Base-by-base conservation (phyloP, 129 eudicot genomes). In the Calendula officinalis region DNA sequence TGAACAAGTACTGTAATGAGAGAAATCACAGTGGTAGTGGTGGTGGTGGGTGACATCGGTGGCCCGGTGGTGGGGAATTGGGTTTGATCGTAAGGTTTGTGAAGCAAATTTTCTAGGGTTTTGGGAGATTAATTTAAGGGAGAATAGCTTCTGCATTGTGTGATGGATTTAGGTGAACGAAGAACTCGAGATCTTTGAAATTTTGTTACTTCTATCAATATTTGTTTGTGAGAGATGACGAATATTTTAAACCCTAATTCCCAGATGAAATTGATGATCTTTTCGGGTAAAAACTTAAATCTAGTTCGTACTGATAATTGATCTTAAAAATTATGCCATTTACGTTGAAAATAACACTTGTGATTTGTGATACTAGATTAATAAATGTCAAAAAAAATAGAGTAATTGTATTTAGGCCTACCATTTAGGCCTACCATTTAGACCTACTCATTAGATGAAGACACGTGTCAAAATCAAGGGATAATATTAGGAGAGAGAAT, bases 141-240 rank as follows among this genome's bases (percentile, higher is more conserved):
- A 75, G 43, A 76, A 40, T 10, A 82, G 78, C 57, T 83, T 91
- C 78, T 74, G 87, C 98, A 91, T 91, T 39, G 75, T 74, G 62
- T 66, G 53, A 39, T 5, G n/a, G 0, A 53, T 62, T 49, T 53
- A 35, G 8, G 57, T 33, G 35, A 33, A 62, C 30, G 35, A 60
- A 61, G 43, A 34, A 5, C 22, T 45, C n/a, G 30, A 17, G 57
- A 56, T 68, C 48, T 34, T 56, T 56, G 39, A 68, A 34, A 56
- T n/a, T n/a, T n/a, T n/a, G n/a, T n/a, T n/a, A n/a, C n/a, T n/a
- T n/a, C n/a, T n/a, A n/a, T n/a, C n/a, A n/a, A n/a, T n/a, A n/a
- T n/a, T n/a, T n/a, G 46, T 56, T 34, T 51, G 51, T 11, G 30
- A 10, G 6, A 32, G 34, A 33, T 32, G 32, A n/a, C 11, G 48